Conservation (phyloP, 352 stramenopile species). For the Thraustotheca clavata region DNA sequence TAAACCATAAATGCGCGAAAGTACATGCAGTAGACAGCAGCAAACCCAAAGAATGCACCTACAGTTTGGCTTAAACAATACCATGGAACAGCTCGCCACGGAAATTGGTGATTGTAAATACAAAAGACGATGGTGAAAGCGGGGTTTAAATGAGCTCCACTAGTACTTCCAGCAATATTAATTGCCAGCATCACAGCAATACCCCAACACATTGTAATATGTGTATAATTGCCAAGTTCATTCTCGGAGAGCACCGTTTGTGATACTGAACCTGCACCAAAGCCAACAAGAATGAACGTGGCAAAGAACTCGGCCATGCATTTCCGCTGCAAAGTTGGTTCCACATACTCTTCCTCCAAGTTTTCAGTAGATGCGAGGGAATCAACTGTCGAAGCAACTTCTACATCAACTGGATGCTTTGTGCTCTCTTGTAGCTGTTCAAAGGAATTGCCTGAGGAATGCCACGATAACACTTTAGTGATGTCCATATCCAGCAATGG, state of each 20-base stretch:
- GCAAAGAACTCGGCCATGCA: slow-evolving; percentile 56
- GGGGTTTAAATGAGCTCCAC: slow-evolving; percentile 56
- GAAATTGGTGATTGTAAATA: slow-evolving; percentile 27
- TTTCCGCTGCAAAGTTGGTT: slow-evolving; percentile 33
- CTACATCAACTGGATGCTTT: neutral
- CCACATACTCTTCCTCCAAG: too few relatives aligned
- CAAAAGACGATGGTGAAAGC: slow-evolving; percentile 47
- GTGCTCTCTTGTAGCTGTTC: neutral
- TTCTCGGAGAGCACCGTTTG: slow-evolving; percentile 46
- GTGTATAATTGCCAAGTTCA: slow-evolving; percentile 53
- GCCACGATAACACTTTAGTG: neutral
- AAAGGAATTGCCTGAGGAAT: neutral
- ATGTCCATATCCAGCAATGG: neutral
- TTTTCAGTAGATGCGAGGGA: neutral
- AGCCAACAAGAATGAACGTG: slow-evolving; percentile 52
- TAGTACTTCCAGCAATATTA: slow-evolving; percentile 45
- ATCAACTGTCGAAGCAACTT: neutral
- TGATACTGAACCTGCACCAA: slow-evolving; percentile 52
- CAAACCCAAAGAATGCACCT: slow-evolving; percentile 38
- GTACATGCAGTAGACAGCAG: slow-evolving; percentile 46
- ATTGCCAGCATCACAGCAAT: slow-evolving; percentile 63
- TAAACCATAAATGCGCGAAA: slow-evolving; percentile 40
- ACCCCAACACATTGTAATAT: slow-evolving; percentile 66
- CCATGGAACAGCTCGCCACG: slow-evolving; percentile 46
- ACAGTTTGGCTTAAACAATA: slow-evolving; percentile 48